These are phyloP conservation scores for Microbotryomycetes sp. DNA, from an alignment of 1,284 basidiomycete species.

Conservation along the genomic window DNA sequence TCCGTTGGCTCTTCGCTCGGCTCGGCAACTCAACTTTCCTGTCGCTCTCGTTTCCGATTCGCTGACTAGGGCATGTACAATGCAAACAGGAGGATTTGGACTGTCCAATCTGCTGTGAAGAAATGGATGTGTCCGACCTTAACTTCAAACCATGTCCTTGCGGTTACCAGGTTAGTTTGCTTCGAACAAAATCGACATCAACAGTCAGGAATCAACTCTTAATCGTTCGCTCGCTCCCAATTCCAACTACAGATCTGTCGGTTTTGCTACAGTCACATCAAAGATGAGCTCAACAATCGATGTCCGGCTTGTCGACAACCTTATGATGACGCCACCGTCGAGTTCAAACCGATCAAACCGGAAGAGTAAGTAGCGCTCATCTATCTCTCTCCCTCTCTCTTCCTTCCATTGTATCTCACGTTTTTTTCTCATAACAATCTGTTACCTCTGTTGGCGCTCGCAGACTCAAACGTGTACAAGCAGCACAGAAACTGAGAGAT, in stretches of 20 bases:
- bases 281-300: conserved; percentile 88
- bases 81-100: conserved; percentile 75
- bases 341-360: conserved; percentile 90
- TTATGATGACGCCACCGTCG: conserved; percentile 87
- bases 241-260: conserved; percentile 72
- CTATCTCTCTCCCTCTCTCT: neutral
- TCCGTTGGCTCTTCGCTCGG: too few species aligned
- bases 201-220: neutral
- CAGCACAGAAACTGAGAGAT: conserved; percentile 92
- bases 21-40: too few species aligned
- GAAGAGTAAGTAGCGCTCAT: conserved; percentile 68
- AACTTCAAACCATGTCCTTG: conserved; percentile 99
- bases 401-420: conserved; percentile 1
- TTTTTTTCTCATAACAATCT: conserved; percentile 4
- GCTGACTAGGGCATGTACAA: neutral
- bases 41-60: too few species aligned
- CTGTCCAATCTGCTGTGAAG: conserved; percentile 96
- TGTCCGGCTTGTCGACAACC: conserved; percentile 94
- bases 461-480: conserved; percentile 89
- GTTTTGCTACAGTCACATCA: conserved; percentile 99
- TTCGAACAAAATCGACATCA: neutral
- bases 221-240: conserved; percentile 16
- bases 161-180: conserved; percentile 77
- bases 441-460: neutral
- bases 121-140: conserved; percentile 97